Conservation (phyloP, 169 alveolate species). For the Eimeria necatrix region DNA sequence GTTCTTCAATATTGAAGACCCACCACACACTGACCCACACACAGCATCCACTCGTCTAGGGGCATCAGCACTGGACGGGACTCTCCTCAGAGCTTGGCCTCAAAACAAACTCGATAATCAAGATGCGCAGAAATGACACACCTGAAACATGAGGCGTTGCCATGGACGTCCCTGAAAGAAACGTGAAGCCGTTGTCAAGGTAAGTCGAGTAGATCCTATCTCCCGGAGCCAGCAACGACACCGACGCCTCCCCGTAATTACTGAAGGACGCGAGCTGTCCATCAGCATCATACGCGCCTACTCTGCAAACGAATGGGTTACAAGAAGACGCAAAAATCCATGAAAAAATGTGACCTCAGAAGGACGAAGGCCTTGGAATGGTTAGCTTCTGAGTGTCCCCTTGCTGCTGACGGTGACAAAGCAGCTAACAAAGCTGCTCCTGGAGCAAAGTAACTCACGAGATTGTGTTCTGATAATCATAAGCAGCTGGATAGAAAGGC, state of each 20-base stretch:
- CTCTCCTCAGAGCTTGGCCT: too few relatives aligned
- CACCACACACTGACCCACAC: too few relatives aligned
- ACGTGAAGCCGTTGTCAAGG: conserved; percentile 77
- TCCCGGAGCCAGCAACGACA: conserved; percentile 87
- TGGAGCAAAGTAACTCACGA: conserved; percentile 13
- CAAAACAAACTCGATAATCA: too few relatives aligned
- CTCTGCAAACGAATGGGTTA: conserved; percentile 71
- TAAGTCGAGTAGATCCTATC: conserved; percentile 84
- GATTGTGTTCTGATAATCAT: conserved; percentile 72
- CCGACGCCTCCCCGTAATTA: conserved; percentile 85
- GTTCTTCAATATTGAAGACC: too few relatives aligned
- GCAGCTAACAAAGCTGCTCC: too few relatives aligned
- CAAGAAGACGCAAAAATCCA: neutral
- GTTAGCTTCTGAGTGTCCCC: neutral
- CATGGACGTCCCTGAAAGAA: conserved; percentile 88
- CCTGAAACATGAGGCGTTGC: conserved; percentile 88
- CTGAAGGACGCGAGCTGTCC: conserved; percentile 85
- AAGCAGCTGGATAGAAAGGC: conserved; percentile 84
- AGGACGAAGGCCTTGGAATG: neutral
- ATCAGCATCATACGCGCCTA: conserved; percentile 83
- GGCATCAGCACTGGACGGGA: too few relatives aligned
- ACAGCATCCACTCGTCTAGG: too few relatives aligned
- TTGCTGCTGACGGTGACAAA: neutral
- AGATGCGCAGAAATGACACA: neutral
- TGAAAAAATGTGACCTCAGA: neutral